Evolutionary conservation across 768 basidiomycete genomes (phyloP).

Genomic region (Rossbeevera mucosa): DNA sequence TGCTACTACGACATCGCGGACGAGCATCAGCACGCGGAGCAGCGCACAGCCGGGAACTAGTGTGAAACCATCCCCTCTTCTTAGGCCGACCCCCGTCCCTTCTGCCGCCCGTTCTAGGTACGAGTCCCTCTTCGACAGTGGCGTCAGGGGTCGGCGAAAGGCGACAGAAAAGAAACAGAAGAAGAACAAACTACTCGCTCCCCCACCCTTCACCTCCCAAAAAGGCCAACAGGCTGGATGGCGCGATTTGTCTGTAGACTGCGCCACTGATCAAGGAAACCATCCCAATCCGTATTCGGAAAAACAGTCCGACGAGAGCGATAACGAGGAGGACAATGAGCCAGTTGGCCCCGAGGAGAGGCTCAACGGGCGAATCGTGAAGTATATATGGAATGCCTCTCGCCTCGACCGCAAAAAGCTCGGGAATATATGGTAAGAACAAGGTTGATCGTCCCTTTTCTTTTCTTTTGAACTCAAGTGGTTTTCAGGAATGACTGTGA

Average conservation of each 20-base stretch:
- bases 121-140: slow-evolving; percentile 60
- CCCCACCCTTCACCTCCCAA: slow-evolving; percentile 36
- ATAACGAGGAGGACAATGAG: slow-evolving; percentile 14
- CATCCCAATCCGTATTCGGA: slow-evolving; percentile 13
- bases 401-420: slow-evolving; percentile 50
- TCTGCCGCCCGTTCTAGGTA: slow-evolving; percentile 60
- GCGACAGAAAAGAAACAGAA: slow-evolving; percentile 31
- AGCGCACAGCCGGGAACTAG: slow-evolving; percentile 19
- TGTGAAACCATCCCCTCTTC: slow-evolving; percentile 30
- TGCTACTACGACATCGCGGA: slow-evolving; percentile 36
- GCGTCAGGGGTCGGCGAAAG: slow-evolving; percentile 46
- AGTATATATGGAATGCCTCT: slow-evolving; percentile 59
- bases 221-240: slow-evolving; percentile 61
- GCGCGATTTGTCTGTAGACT: slow-evolving; percentile 67
- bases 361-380: slow-evolving; percentile 54
- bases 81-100: slow-evolving; percentile 65
- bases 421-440: slow-evolving; percentile 60
- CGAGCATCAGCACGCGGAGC: slow-evolving; percentile 33
- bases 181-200: slow-evolving; percentile 27
- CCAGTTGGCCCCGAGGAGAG: slow-evolving; percentile 41
- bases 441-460: not conserved
- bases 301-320: slow-evolving; percentile 12
- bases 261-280: slow-evolving; percentile 46
- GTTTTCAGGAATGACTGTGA: slow-evolving; percentile 67
- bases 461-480: not conserved